Percentiles rank a stretch among this genome's conserved stretches.
phyloP scores from a whole-genome alignment of 2,329 filamentous ascomycete species.

The Eurotiales sp. region DNA sequence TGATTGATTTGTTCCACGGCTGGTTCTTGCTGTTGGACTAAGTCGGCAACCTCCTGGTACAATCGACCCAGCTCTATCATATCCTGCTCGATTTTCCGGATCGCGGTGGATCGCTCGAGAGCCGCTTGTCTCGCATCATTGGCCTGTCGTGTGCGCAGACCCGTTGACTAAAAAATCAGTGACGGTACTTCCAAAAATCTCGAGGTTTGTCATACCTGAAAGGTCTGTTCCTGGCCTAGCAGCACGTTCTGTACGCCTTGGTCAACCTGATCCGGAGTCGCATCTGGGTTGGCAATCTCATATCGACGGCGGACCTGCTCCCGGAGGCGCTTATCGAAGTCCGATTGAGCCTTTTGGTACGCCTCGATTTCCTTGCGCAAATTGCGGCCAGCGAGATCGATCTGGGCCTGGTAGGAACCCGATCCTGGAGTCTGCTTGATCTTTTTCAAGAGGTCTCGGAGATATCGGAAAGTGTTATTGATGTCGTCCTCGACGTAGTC shows the following conservation, averaged over 20 bases:
- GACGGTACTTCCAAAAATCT: no score
- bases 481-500: constrained; percentile 72
- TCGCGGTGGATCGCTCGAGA: constrained; percentile 75
- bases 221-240: constrained; percentile 68
- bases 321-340: constrained; percentile 74
- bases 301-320: constrained; percentile 87
- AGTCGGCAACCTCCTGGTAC: constrained; percentile 82
- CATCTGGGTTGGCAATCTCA: constrained; percentile 80
- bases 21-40: constrained; percentile 82
- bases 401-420: constrained; percentile 67
- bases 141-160: constrained; percentile 64
- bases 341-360: constrained; percentile 75
- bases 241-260: constrained; percentile 69
- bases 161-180: constrained; percentile 29
- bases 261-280: constrained; percentile 71
- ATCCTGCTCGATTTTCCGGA: constrained; percentile 87
- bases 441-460: constrained; percentile 73
- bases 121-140: constrained; percentile 75
- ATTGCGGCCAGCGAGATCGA: constrained; percentile 73
- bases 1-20: constrained; percentile 77
- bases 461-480: constrained; percentile 74
- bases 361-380: constrained; percentile 76
- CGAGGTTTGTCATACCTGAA: constrained; percentile 76
- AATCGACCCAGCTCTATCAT: constrained; percentile 83
- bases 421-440: constrained; percentile 81